Base-by-base conservation (phyloP, 140 eudicot genomes). In the Bidens hawaiensis region DNA sequence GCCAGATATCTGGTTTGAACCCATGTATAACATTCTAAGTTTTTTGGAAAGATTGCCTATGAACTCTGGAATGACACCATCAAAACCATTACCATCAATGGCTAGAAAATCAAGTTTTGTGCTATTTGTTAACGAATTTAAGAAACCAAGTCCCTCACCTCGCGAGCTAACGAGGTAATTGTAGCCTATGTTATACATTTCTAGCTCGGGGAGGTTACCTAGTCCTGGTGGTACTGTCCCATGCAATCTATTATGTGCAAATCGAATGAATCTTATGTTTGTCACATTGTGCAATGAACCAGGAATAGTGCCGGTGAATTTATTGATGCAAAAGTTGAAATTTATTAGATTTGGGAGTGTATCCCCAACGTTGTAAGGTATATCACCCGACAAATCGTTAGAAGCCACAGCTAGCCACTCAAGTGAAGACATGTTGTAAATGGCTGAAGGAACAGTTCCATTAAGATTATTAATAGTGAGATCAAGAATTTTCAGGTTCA, bases 271-370 rank as follows among this genome's bases (percentile, higher is more conserved):
- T 72, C 65, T 45, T 41, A 87, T 81, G 64, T 76, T 79, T 26
- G 89, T 83, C 61, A 79, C 84, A 57, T 87, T 87, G 67, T 83
- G 93, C 76, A 87, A 46, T 1, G 93, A 83, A 26, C 84, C 83
- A 0, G 96, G 96, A 49, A 87, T 87, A 1, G 73, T 76, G 0
- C 96, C 96, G 0, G 96, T 87, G 79, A 87, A 87, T 45, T 73
- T 79, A 22, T 87, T 87, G 72, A 87, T 14, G 76, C 89, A 81
- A 47, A 74, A 76, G 70, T 79, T 81, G 50, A 87, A 81, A 9
- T 45, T 65, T 12, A 70, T 49, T 55, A 87, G 94, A 65, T 87
- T 87, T 1, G 96, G 94, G 55, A 87, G 84, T 10, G 81, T 79
- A 1, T 63, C 64, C 6, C 83, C 96, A n/a, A 87, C 28, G 49